Base-by-base conservation (phyloP, 768 basidiomycete genomes). In the Leccinum sublutescens region DNA sequence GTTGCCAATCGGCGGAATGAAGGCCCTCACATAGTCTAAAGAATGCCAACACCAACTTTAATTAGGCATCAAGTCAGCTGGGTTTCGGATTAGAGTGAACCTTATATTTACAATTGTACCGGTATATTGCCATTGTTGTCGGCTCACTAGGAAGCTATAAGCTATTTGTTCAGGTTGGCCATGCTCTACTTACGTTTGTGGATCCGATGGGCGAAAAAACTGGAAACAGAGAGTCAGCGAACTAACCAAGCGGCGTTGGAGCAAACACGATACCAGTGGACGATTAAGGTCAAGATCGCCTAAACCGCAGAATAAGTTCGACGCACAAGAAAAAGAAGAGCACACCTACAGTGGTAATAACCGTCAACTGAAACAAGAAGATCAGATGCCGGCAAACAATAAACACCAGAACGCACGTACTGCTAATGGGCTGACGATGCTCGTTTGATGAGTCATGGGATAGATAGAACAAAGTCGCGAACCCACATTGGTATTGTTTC, bases 201-300 rank as follows among this genome's bases (percentile, higher is more conserved):
- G 33, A 80, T 80, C 52, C 79, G 74, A 57, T 77, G 72, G 2
- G 75, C 70, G 52, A 78, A 76, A 62, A 77, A 77, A 50, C 75
- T 76, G 50, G 19, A 12, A 25, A 49, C 15, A 25, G 48, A 31
- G 48, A 6, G 29, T 58, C 21, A 63, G 55, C 21, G 21, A 36
- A 31, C 40, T 2, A 47, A 27, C 29, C 15, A 3, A n/a, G 4
- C 1, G 1, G 17, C 23, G 5, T 38, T 6, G 4, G 12, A 1
- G 23, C 9, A 23, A 40, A 49, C 14, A n/a, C 54, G 75, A 31
- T 59, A 82, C 80, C 81, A 79, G 58, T 83, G 82, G 5, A 83
- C 81, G 25, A 82, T 71, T 53, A 82, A 77, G 0, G 81, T 83
- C 31, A 81, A 69, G 27, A 79, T 63, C 1, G 80, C 81, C 80